Evolutionary conservation across 2,329 filamentous ascomycete genomes (phyloP), one percentile per base, ranked within the genome.

Genomic region (Camillea tinctor): DNA sequence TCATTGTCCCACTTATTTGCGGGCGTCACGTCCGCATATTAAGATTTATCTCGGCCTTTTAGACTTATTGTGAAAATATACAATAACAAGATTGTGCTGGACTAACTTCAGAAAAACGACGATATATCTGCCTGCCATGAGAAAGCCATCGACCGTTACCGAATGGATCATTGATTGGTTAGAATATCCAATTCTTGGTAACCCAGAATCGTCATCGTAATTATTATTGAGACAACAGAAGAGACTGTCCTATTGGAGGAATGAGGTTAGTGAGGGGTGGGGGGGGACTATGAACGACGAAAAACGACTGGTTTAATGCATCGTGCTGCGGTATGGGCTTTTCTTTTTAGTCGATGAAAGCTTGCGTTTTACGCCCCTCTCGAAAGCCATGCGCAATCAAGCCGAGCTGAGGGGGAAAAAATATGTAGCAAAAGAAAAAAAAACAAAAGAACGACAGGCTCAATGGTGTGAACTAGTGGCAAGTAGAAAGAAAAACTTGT

Each of bases 371-470:
- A n/a, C 4, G 36, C 2, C 36, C 11, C 36, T 44, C 36, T 6
- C 36, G 5, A 44, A 44, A n/a, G 36, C 36, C 17, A 44, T n/a
- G 36, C 36, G 13, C n/a, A 44, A 2, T 44, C 15, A 44, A n/a
- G 36, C 13, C 36, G 17, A 44, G 13, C 11, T 44, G 36, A 44
- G 36, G n/a, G 6, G n/a, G n/a, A n/a, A n/a, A n/a, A 15, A 15
- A 44, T 44, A 9, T 30, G 26, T 54, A 58, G 54, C 60, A 52
- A 53, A 55, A 20, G n/a, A n/a, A n/a, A n/a, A n/a, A n/a, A n/a
- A n/a, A n/a, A n/a, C n/a, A n/a, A n/a, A n/a, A n/a, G n/a, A 55
- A 57, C 54, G 48, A 52, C 50, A 55, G 54, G 54, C 56, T 61
- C 51, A 54, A 49, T 57, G 40, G 53, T 60, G 48, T 49, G 55